Evolutionary conservation across 768 basidiomycete species (phyloP).

Genomic region (Coprinellus micaceus): DNA sequence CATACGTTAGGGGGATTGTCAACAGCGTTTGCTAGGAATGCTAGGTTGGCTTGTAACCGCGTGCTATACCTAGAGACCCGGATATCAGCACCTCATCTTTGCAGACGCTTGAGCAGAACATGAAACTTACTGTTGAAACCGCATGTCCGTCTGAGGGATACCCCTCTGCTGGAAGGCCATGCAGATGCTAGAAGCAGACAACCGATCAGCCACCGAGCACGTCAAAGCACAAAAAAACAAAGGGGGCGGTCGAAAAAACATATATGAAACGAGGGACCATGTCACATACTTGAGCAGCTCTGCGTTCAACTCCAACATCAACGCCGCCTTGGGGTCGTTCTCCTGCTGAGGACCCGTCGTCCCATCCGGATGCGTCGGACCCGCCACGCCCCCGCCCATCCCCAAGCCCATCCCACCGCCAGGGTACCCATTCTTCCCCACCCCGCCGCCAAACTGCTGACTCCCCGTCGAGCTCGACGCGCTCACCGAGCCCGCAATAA

Average conservation of each 20-base stretch:
- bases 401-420: neutral
- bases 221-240: neutral
- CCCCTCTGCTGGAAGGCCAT: slow-evolving; percentile 11
- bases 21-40: slow-evolving; percentile 67
- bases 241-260: neutral
- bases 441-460: too few relatives aligned
- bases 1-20: slow-evolving; percentile 53
- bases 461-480: neutral
- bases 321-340: slow-evolving; percentile 50
- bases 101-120: neutral
- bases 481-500: neutral
- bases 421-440: too few relatives aligned
- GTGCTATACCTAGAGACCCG: slow-evolving; percentile 44
- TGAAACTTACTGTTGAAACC: slow-evolving; percentile 13
- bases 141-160: slow-evolving; percentile 12
- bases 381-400: neutral
- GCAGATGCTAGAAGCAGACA: slow-evolving; percentile 7
- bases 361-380: neutral
- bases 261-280: neutral
- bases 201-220: too few relatives aligned
- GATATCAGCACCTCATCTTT: too few relatives aligned
- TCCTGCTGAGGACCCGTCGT: neutral
- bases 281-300: slow-evolving; percentile 62
- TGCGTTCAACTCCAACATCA: slow-evolving; percentile 63
- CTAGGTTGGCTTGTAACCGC: slow-evolving; percentile 67